Evolutionary conservation across 768 basidiomycete species (phyloP), one percentile per base, ranked within the genome.

Genomic region (Kwoniella mangroviensis): DNA sequence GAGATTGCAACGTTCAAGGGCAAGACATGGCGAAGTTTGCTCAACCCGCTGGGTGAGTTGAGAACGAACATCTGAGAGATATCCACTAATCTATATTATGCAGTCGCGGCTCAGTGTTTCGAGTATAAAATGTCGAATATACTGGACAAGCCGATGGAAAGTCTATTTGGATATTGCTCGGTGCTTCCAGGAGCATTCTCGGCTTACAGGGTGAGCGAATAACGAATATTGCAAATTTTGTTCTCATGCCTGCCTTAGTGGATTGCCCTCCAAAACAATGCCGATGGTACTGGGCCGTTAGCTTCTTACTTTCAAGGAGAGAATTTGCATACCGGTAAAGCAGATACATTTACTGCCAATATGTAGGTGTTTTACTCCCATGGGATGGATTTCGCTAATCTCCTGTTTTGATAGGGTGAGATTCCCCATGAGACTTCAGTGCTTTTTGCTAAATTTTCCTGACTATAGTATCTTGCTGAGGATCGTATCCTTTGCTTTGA

Each of bases 241-340:
- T 57, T 19, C 49, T 34, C 63, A 43, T 58, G 53, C 68, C 21
- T 49, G 34, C 12, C 2, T 13, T 58, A 93, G 68, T 97, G 94
- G 86, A 90, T 88, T 73, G 94, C 94, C 15, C 86, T 96, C 41
- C 86, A 87, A 76, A 95, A 97, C 76, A 92, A 92, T 24, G 89
- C 90, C 1, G 89, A 94, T 77, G 94, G 93, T 65, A 91, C 89
- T 69, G 94, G 94, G 3, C 94, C 94, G 0, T 88, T 97, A 17
- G 92, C 92, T 0, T 92, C 91, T 0, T 96, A 96, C 85, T 96
- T 96, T 86, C 93, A 91, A 85, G 94, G 95, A 34, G 94, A 97
- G 82, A 86, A 89, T 2, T 90, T 97, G 88, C 76, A 81, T 17
- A 84, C 84, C 0, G 80, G 81, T 26, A 82, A 85, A 65, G 83